Evolutionary conservation across 1,284 basidiomycete species (phyloP).

Genomic region (Ustilago nuda): DNA sequence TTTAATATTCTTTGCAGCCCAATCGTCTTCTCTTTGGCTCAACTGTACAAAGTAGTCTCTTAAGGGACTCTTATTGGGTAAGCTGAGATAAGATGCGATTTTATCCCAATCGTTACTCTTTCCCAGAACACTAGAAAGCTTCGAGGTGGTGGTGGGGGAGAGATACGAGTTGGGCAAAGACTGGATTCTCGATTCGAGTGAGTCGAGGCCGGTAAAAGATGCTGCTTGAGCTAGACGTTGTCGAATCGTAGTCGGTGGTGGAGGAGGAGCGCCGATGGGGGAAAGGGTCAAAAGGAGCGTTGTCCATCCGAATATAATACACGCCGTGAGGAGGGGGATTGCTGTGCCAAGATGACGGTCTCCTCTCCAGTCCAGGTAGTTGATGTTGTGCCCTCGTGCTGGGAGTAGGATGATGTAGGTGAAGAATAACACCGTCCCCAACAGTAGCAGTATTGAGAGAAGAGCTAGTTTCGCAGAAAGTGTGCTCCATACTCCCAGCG

Average conservation of each 20-base stretch:
- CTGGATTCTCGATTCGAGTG: constrained; percentile 6
- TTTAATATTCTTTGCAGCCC: constrained; percentile 23
- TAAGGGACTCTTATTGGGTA: neutral
- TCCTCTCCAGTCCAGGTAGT: constrained; percentile 39
- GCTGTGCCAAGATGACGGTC: constrained; percentile 20
- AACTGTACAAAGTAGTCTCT: constrained; percentile 14
- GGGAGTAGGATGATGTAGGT: constrained; percentile 40
- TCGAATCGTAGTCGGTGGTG: constrained; percentile 13
- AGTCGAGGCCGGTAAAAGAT: constrained; percentile 4
- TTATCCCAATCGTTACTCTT: constrained; percentile 8
- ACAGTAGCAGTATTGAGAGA: constrained; percentile 20
- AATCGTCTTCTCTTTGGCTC: constrained; percentile 23
- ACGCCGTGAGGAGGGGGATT: constrained; percentile 40
- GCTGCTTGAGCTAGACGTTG: constrained; percentile 28
- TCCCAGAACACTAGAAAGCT: neutral
- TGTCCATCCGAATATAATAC: constrained; percentile 45
- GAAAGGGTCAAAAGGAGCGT: constrained; percentile 33
- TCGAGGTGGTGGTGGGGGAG: neutral
- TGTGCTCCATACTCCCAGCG: neutral
- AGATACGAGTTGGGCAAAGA: constrained; percentile 9
- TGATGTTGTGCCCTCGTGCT: constrained; percentile 26
- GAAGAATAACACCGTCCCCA: constrained; percentile 35
- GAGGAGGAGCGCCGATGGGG: constrained; percentile 45
- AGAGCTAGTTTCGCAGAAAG: constrained; percentile 17
- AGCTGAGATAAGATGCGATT: constrained; percentile 1